Conservation (phyloP, 2,329 filamentous ascomycete species). For the Chaetomiaceae sp. region DNA sequence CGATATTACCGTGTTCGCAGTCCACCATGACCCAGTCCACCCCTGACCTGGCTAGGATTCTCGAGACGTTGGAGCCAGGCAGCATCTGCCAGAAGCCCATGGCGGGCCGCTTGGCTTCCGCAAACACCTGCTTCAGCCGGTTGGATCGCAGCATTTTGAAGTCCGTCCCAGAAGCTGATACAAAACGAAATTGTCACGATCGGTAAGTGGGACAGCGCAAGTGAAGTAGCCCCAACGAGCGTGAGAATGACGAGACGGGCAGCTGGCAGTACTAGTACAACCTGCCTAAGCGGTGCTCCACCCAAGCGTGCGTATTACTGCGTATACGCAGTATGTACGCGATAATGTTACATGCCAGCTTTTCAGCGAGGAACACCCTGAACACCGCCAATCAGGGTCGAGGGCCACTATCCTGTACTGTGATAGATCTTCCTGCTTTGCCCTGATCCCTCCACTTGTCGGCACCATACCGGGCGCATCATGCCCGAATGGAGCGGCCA, state of each 20-base stretch:
- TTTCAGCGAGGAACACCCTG: too few species aligned
- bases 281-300: too few species aligned
- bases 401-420: too few species aligned
- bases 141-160: conserved; percentile 40
- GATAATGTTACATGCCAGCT: too few species aligned
- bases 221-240: neutral
- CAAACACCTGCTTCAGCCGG: conserved; percentile 44
- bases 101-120: conserved; percentile 40
- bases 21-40: conserved; percentile 62
- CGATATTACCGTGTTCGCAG: conserved; percentile 52
- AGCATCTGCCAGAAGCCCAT: conserved; percentile 60
- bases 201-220: neutral
- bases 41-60: conserved; percentile 54
- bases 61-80: conserved; percentile 53
- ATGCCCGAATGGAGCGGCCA: too few species aligned
- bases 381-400: too few species aligned
- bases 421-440: too few species aligned
- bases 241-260: neutral
- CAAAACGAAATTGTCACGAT: neutral
- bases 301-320: too few species aligned
- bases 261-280: too few species aligned
- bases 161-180: conserved; percentile 7
- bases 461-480: too few species aligned
- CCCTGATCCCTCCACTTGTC: too few species aligned
- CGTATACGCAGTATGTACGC: too few species aligned